Evolutionary conservation across 192 early-diverging fungal genomes (phyloP), one percentile per base, ranked within the genome.

Genomic region (Coemansia furcata): DNA sequence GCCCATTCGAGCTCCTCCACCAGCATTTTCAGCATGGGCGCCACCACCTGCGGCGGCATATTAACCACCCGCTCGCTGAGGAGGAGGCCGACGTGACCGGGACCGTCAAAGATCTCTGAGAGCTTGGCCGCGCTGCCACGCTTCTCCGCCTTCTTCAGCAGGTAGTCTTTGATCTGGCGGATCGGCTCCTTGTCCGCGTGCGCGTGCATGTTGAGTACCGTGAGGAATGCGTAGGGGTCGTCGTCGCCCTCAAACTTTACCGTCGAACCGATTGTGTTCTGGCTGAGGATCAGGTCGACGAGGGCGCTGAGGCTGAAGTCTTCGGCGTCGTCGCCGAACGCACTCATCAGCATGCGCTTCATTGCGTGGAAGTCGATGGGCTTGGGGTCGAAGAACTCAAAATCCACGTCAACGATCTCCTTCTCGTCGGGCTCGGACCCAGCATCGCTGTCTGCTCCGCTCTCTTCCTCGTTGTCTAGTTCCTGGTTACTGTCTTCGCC

Each of bases 361-460:
- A 96, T 82, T 5, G 93, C 90, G 69, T 96, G 94, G 66, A 92
- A 99, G 77, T 99, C 97, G 32, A 87, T 86, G 36, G 87, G 85
- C 65, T 90, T 85, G n/a, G 92, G 91, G 61, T 94, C 92, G 80
- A 93, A 95, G 74, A 97, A 99, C 69, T 97, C 97, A 82, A 97
- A 96, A 67, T 97, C 95, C 5, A 97, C 91, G 73, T 97, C 87
- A 39, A 98, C 86, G 26, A 87, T 67, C 29, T 67, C 77, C 21
- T 39, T 39, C 11, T 39, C 58, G n/a, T 38, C 37, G 15, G 40
- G 4, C 4, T 52, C 32, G 23, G 42, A 17, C 0, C 29, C 33
- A 33, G 9, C 54, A 19, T 30, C 42, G 60, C 23, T 26, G 23
- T 26, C 23, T 26, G 65, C 40, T 2, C 43, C 67, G 67, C 60